phyloP scores from a whole-genome alignment of 2,329 filamentous ascomycete species.

The Scytalidium sp. region DNA sequence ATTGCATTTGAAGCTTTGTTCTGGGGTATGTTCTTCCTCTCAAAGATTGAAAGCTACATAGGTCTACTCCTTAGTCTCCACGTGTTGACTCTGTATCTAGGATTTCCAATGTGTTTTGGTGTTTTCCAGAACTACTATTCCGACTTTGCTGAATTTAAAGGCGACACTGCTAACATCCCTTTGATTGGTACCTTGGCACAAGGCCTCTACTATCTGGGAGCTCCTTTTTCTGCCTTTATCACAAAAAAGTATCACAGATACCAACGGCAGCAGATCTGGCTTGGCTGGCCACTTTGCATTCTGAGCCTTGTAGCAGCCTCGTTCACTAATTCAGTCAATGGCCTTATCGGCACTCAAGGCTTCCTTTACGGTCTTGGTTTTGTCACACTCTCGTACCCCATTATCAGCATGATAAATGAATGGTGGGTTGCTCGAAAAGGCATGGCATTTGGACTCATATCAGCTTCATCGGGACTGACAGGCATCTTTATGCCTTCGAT shows the following conservation, averaged over 20 bases:
- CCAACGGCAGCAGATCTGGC: slow-evolving; percentile 32
- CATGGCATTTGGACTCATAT: slow-evolving; percentile 58
- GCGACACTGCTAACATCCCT: slow-evolving; percentile 46
- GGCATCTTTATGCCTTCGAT: slow-evolving; percentile 52
- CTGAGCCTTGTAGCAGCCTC: slow-evolving; percentile 40
- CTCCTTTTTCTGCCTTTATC: slow-evolving; percentile 30
- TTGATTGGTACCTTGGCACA: slow-evolving; percentile 54
- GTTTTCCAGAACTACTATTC: slow-evolving; percentile 69
- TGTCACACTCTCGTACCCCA: slow-evolving; percentile 52
- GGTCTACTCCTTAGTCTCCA: slow-evolving; percentile 62
- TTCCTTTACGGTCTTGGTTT: slow-evolving; percentile 59
- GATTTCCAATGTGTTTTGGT: slow-evolving; percentile 65
- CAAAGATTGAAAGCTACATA: too few species aligned
- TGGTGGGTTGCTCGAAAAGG: slow-evolving; percentile 60
- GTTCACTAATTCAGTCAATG: slow-evolving; percentile 48
- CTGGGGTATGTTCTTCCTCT: slow-evolving; percentile 43
- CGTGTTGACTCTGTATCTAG: slow-evolving; percentile 53
- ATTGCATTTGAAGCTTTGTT: slow-evolving; percentile 51
- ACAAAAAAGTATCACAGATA: slow-evolving; percentile 31
- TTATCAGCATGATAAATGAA: slow-evolving; percentile 57
- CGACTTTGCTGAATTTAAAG: slow-evolving; percentile 54
- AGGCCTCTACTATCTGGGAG: slow-evolving; percentile 31
- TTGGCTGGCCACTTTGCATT: slow-evolving; percentile 39
- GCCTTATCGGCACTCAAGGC: slow-evolving; percentile 60
- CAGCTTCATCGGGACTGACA: slow-evolving; percentile 38